Conservation (phyloP, 805 yeast genomes). For the Candida incommunis region DNA sequence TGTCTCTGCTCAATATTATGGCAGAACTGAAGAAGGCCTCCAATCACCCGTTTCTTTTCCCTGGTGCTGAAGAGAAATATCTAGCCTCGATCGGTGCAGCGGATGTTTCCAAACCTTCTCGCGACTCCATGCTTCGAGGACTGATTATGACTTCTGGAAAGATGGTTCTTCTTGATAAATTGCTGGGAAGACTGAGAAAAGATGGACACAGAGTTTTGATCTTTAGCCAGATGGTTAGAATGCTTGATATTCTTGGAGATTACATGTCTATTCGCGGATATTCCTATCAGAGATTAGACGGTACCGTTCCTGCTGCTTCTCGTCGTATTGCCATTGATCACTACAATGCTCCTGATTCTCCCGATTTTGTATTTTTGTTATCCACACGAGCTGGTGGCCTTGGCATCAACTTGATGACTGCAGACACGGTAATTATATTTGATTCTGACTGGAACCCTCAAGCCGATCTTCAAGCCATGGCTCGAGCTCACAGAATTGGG, state of each 20-base stretch:
- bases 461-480: conserved; percentile 99
- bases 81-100: conserved; percentile 40
- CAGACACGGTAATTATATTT: conserved; percentile 94
- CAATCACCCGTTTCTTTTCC: conserved; percentile 92
- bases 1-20: conserved; percentile 83
- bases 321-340: conserved; percentile 93
- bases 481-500: conserved; percentile 99
- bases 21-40: conserved; percentile 93
- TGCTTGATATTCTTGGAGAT: conserved; percentile 90
- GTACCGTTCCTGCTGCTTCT: conserved; percentile 89
- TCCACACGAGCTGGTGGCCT: conserved; percentile 98
- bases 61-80: conserved; percentile 75
- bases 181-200: conserved; percentile 65
- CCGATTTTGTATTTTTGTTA: conserved; percentile 77
- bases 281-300: conserved; percentile 86
- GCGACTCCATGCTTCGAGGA: conserved; percentile 78
- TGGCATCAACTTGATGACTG: conserved; percentile 97
- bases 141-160: conserved; percentile 96
- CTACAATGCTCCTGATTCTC: conserved; percentile 85
- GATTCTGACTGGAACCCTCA: conserved; percentile 99
- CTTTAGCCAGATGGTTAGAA: conserved; percentile 94
- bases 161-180: conserved; percentile 89
- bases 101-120: conserved; percentile 34
- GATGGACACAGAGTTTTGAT: conserved; percentile 96
- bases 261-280: conserved; percentile 77